These are phyloP conservation scores for Salvia hispanica DNA, from an alignment of 257 asterid species.

Conservation along the genomic window DNA sequence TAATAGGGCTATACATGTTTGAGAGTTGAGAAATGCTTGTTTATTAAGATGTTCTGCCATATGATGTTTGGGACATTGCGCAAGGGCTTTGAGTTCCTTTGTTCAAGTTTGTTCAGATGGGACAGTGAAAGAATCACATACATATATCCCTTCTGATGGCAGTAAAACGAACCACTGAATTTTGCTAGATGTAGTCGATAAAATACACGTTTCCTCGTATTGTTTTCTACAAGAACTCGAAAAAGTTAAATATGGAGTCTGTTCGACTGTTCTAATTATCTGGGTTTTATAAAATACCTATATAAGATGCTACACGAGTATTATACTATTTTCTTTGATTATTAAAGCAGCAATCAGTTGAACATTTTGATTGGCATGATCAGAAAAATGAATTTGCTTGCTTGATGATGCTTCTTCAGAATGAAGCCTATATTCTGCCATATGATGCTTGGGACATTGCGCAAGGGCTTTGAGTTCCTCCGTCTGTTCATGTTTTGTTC, in stretches of 20 bases:
- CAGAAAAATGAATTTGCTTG: neutral
- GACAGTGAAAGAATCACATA: slow-evolving; percentile 34
- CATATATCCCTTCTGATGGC: no score
- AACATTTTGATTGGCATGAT: neutral
- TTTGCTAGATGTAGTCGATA: no score
- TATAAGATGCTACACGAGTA: no score
- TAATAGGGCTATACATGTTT: neutral
- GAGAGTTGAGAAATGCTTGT: slow-evolving; percentile 5
- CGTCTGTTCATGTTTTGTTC: neutral
- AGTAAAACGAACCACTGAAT: no score
- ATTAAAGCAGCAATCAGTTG: no score
- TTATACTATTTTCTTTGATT: no score
- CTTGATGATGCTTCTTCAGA: neutral
- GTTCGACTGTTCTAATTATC: no score
- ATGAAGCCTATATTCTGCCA: slow-evolving; percentile 45
- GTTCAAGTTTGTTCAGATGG: slow-evolving; percentile 22
- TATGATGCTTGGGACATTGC: slow-evolving; percentile 65
- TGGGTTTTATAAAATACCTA: no score
- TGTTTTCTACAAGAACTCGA: no score
- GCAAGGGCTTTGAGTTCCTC: slow-evolving; percentile 72
- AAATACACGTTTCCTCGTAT: no score
- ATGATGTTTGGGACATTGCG: slow-evolving; percentile 72
- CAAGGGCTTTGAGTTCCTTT: slow-evolving; percentile 69
- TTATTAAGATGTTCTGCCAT: slow-evolving; percentile 39
- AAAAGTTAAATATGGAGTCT: no score